phyloP scores from a whole-genome alignment of 441 rosid species.

The Adansonia grandidieri region DNA sequence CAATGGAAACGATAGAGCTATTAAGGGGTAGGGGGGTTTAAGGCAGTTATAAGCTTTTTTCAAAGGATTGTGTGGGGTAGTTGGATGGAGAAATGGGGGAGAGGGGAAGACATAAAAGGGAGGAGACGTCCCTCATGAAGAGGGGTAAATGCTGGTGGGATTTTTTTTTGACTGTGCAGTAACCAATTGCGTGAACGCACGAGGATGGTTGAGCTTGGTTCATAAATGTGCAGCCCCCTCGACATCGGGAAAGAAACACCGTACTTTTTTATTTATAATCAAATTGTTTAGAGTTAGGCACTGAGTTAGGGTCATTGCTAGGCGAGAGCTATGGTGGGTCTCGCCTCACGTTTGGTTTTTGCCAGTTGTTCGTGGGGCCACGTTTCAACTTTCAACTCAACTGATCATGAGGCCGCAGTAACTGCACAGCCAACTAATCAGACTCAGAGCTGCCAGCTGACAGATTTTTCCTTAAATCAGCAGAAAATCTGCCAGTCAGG shows the following conservation, averaged over 20 bases:
- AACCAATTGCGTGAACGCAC: constrained; percentile 77
- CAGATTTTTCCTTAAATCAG: background rate
- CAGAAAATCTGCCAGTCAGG: background rate
- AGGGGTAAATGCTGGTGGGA: constrained; percentile 69
- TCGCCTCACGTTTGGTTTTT: constrained; percentile 26
- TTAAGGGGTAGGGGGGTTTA: background rate
- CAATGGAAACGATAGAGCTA: background rate
- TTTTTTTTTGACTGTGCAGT: constrained; percentile 42
- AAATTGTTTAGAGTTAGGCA: background rate
- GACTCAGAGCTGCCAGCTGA: background rate
- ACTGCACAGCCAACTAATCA: constrained; percentile 28
- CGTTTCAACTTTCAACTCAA: constrained; percentile 7
- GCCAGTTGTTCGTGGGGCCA: constrained; percentile 29
- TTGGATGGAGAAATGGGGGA: constrained; percentile 30
- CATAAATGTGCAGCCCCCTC: constrained; percentile 28
- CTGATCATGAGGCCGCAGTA: constrained; percentile 22
- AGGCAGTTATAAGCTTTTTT: constrained; percentile 18
- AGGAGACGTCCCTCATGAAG: constrained; percentile 76
- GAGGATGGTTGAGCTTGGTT: constrained; percentile 36
- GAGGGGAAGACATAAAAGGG: constrained; percentile 36
- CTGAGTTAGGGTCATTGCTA: background rate
- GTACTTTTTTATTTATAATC: background rate
- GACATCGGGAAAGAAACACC: constrained; percentile 14
- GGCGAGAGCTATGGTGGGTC: background rate
- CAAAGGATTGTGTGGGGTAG: constrained; percentile 23